Conservation (phyloP, 441 rosid genomes). For the Corymbia calophylla region DNA sequence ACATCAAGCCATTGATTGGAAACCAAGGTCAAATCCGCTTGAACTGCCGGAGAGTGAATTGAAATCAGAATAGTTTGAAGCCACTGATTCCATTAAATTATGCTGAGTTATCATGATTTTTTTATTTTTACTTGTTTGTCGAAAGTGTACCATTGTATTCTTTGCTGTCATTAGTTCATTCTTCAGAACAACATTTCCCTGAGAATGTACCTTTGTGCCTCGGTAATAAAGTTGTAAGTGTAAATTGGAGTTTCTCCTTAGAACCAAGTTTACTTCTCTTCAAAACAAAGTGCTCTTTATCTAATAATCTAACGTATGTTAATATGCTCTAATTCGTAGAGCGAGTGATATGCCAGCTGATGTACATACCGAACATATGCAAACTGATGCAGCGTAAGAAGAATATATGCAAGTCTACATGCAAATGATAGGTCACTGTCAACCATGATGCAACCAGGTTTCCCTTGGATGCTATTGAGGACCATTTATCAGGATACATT, state of each 20-base stretch:
- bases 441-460: too few species aligned
- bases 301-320: neutral
- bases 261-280: neutral
- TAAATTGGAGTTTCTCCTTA: neutral
- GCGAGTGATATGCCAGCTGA: neutral
- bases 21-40: constrained; percentile 10
- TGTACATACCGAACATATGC: neutral
- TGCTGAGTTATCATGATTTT: neutral
- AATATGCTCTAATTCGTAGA: neutral
- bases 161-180: neutral
- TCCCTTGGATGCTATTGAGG: too few species aligned
- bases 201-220: neutral
- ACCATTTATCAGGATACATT: too few species aligned
- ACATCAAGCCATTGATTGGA: constrained; percentile 17
- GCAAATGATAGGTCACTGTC: too few species aligned
- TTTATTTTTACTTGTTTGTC: neutral
- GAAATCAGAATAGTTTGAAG: neutral
- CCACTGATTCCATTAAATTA: neutral
- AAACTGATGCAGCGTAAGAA: too few species aligned
- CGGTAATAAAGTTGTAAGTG: neutral
- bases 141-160: neutral
- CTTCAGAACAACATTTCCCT: neutral
- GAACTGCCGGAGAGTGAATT: constrained; percentile 14
- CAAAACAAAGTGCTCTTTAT: neutral
- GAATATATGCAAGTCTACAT: too few species aligned